phyloP scores from a whole-genome alignment of 768 basidiomycete species.

The Suillus placidus region DNA sequence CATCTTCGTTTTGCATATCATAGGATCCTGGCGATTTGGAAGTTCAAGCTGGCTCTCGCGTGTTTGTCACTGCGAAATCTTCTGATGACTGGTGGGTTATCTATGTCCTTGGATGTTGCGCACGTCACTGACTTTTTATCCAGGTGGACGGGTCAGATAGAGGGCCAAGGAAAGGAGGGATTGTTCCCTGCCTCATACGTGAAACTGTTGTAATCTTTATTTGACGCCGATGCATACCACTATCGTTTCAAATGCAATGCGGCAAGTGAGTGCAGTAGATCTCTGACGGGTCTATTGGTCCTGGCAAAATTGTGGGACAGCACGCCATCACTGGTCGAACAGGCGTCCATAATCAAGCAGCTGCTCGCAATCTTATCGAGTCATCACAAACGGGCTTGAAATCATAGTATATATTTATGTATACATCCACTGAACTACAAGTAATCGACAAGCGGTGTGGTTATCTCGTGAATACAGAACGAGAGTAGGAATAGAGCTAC shows the following conservation, averaged over 20 bases:
- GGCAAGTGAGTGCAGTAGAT: not conserved
- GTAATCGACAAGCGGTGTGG: not conserved
- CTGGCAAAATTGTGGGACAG: not conserved
- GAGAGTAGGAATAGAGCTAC: constrained; percentile 35
- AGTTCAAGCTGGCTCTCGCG: constrained; percentile 55
- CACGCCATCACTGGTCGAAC: not conserved
- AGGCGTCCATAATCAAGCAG: not conserved
- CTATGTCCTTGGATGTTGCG: not conserved
- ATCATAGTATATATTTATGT: not conserved
- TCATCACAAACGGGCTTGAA: not conserved
- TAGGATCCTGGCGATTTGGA: constrained; percentile 73
- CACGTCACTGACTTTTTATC: constrained; percentile 16
- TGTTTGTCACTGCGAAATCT: constrained; percentile 65
- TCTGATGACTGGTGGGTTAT: constrained; percentile 74
- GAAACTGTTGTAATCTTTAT: constrained; percentile 47
- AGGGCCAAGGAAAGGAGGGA: constrained; percentile 60
- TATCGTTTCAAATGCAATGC: not conserved
- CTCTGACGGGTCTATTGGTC: not conserved
- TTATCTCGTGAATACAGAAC: constrained; percentile 28
- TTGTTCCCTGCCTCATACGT: constrained; percentile 74
- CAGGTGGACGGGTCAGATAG: constrained; percentile 71
- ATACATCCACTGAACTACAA: not conserved
- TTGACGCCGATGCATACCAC: not conserved
- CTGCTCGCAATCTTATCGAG: not conserved
- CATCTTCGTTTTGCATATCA: constrained; percentile 7